phyloP scores from a whole-genome alignment of 495 filamentous ascomycete genomes.

The Aspergillus ellipticus region DNA sequence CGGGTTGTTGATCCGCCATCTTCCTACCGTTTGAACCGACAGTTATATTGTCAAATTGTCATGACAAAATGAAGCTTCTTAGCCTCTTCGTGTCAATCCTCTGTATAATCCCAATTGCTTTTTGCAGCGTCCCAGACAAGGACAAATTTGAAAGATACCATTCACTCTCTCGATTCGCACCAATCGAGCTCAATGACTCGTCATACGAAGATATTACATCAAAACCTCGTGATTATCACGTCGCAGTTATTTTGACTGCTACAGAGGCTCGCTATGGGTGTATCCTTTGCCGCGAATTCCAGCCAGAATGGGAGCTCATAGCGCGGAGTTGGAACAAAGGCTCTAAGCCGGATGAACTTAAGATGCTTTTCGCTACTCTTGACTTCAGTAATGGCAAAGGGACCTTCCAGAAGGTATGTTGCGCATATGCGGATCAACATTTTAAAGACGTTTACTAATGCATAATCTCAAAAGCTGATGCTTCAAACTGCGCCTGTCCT shows the following conservation, averaged over 20 bases:
- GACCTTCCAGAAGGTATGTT: slow-evolving; percentile 80
- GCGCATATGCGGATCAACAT: not conserved
- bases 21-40: not conserved
- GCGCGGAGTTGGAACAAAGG: slow-evolving; percentile 82
- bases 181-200: slow-evolving; percentile 71
- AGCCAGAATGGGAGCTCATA: slow-evolving; percentile 91
- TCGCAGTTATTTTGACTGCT: slow-evolving; percentile 82
- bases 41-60: slow-evolving; percentile 7
- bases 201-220: slow-evolving; percentile 72
- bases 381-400: slow-evolving; percentile 84
- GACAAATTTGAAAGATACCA: slow-evolving; percentile 66
- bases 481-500: slow-evolving; percentile 94
- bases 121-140: slow-evolving; percentile 23
- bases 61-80: slow-evolving; percentile 53
- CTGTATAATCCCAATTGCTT: slow-evolving; percentile 43
- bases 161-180: slow-evolving; percentile 58
- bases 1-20: slow-evolving; percentile 2
- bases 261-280: slow-evolving; percentile 83
- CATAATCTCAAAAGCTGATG: slow-evolving; percentile 59
- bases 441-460: slow-evolving; percentile 13
- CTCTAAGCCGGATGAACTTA: slow-evolving; percentile 66
- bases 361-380: slow-evolving; percentile 77
- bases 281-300: slow-evolving; percentile 80
- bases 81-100: slow-evolving; percentile 48
- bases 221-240: slow-evolving; percentile 76